Evolutionary conservation across 495 filamentous ascomycete genomes (phyloP).

Genomic region (Penicillium manginii): DNA sequence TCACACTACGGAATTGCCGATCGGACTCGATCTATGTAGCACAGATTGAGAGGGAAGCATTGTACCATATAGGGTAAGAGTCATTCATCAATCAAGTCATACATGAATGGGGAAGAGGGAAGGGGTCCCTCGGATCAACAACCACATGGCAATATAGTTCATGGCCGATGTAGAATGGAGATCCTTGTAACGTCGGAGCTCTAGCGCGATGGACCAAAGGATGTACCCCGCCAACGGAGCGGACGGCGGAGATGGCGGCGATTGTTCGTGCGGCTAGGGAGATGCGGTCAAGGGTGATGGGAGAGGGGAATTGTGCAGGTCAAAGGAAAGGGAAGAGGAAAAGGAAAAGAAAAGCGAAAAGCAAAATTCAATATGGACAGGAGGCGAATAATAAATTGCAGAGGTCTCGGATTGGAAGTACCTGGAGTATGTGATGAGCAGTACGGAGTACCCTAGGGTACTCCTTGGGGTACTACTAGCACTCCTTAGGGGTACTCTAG

Average conservation of each 20-base stretch:
- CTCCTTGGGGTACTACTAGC: too few species aligned
- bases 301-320: background rate
- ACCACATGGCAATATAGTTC: slow-evolving; percentile 1
- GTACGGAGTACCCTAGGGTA: too few species aligned
- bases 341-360: background rate
- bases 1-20: slow-evolving; percentile 22
- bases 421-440: background rate
- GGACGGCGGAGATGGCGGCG: slow-evolving; percentile 3
- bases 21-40: slow-evolving; percentile 23
- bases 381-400: background rate
- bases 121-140: background rate
- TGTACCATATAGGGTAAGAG: background rate
- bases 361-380: background rate
- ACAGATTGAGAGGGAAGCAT: slow-evolving; percentile 4
- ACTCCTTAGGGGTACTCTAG: too few species aligned
- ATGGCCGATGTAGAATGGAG: background rate
- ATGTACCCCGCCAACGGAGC: slow-evolving; percentile 1
- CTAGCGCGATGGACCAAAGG: slow-evolving; percentile 1
- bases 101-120: too few species aligned
- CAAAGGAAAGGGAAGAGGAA: background rate
- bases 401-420: background rate
- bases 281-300: background rate
- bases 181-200: background rate
- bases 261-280: background rate
- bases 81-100: too few species aligned